Percentiles rank a stretch among this genome's conserved stretches.
Conservation (phyloP, 2,329 filamentous ascomycete species). For the Verticillium nonalfalfae region DNA sequence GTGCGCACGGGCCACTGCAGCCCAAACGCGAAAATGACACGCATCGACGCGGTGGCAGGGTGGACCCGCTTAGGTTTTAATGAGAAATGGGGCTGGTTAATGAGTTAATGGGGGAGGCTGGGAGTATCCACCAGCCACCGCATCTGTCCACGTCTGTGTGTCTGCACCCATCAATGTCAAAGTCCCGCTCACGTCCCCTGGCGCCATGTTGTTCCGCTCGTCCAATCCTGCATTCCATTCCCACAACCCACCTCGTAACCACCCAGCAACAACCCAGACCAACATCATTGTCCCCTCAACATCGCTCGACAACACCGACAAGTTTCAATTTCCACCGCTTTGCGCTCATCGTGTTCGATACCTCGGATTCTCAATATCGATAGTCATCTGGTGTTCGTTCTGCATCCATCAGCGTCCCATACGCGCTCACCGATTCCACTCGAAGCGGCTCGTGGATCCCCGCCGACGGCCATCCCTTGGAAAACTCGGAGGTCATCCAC, state of each 20-base stretch:
- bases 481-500: neutral
- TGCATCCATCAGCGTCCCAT: neutral
- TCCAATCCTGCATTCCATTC: neutral
- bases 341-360: neutral
- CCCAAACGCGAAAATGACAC: slow-evolving; percentile 11
- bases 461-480: neutral
- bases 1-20: neutral
- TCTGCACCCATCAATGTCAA: neutral
- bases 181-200: neutral
- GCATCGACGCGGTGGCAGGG: neutral
- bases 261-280: neutral
- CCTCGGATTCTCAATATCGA: neutral
- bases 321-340: neutral
- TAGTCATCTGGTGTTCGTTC: neutral
- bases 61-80: neutral
- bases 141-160: too few species aligned
- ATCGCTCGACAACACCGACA: neutral
- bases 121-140: neutral
- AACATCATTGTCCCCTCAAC: neutral
- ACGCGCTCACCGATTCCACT: neutral
- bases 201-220: neutral
- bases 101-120: neutral
- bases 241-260: neutral
- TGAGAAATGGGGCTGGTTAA: neutral
- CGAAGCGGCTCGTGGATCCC: neutral